A percentile compares a stretch with the other conserved stretches of the same genome.
Conservation (phyloP, 345 rosid species). For the Hirschfeldia incana region DNA sequence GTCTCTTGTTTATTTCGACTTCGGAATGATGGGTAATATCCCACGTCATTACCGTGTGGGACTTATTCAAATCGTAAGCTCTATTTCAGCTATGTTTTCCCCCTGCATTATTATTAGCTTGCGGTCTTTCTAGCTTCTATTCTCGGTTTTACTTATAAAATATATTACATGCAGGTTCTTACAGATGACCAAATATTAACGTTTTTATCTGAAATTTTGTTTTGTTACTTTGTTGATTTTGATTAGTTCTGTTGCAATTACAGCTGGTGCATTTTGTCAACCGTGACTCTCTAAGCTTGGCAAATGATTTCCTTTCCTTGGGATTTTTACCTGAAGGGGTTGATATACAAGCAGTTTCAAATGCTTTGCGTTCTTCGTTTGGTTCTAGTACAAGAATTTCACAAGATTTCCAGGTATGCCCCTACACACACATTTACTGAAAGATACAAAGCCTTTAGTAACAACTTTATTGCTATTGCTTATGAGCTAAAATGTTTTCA, state of each 20-base stretch:
- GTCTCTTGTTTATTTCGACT: conserved; percentile 88
- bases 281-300: conserved; percentile 96
- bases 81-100: not conserved
- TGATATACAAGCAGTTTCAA: conserved; percentile 71
- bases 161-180: not conserved
- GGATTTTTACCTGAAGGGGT: conserved; percentile 98
- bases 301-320: conserved; percentile 97
- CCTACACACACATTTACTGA: not conserved
- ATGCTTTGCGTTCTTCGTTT: conserved; percentile 75
- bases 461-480: not conserved
- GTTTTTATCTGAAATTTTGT: not conserved
- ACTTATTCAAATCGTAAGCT: conserved; percentile 86
- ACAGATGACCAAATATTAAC: not conserved
- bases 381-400: conserved; percentile 69
- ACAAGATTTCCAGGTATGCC: conserved; percentile 87
- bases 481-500: not conserved
- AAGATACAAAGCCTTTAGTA: not conserved
- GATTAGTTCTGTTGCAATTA: conserved; percentile 48
- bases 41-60: conserved; percentile 96
- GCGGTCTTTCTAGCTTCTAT: not conserved
- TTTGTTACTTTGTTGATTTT: conserved; percentile 9
- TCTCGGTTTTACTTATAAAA: not conserved
- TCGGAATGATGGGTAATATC: conserved; percentile 97
- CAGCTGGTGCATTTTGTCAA: conserved; percentile 99
- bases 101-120: not conserved